Base-by-base conservation (phyloP, 768 basidiomycete species). In the Rubroboletus satanas region DNA sequence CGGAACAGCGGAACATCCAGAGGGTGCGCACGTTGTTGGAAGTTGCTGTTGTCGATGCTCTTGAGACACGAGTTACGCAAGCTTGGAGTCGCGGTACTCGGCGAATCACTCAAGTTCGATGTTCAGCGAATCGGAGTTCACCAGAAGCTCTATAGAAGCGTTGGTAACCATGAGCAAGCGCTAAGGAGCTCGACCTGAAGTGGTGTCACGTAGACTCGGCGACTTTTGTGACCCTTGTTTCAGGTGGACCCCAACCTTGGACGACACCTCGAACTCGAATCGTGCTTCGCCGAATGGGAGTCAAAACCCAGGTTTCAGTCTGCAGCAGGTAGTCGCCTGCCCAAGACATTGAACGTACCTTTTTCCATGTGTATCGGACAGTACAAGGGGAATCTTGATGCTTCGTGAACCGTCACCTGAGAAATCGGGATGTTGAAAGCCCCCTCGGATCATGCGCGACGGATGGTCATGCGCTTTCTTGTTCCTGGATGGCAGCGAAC, bases 391-490 rank as follows among this genome's bases (percentile, higher is more conserved):
- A 52, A 52, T 36, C 14, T 39, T 38, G 55, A 48, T 61, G 28
- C 32, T 44, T 36, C 21, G 8, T 49, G 29, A 44, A 31, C 15
- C 18, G 5, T 43, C n/a, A 32, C 39, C 48, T 52, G 36, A 52
- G 51, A 63, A 32, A 55, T 54, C 41, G 45, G 49, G 47, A 4
- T 26, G 35, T 51, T 54, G 50, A 55, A 29, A 15, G 18, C 9
- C 15, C 54, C 55, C 65, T 65, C 59, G 65, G 59, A 65, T 65
- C 66, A 42, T 14, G 45, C 15, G 35, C 50, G 21, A 31, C 15
- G 38, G 31, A 23, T 43, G 49, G 29, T 41, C 31, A 26, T 43
- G 43, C 49, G 32, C 6, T 43, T 3, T 44, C 36, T 28, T 26
- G 38, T 62, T 63, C 47, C 63, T 47, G 11, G 51, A 48, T 37